Evolutionary conservation across 495 filamentous ascomycete species (phyloP).

Genomic region (Podospora comata): DNA sequence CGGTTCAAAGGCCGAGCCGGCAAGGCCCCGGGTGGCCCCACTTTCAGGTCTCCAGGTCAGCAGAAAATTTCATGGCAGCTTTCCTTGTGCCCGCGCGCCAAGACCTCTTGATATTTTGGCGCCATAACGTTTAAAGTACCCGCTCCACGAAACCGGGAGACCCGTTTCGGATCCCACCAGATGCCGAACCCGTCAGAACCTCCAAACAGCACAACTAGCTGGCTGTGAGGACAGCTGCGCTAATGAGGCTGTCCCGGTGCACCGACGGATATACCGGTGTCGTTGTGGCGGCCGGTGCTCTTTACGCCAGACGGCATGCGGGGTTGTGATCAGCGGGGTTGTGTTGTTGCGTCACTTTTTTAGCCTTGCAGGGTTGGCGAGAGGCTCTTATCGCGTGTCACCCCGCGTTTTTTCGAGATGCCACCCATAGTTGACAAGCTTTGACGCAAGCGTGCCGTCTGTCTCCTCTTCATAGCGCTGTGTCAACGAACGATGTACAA

Average conservation of each 20-base stretch:
- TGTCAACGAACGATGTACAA: neutral
- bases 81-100: slow-evolving; percentile 23
- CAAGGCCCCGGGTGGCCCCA: slow-evolving; percentile 26
- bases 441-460: slow-evolving; percentile 6
- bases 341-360: slow-evolving; percentile 18
- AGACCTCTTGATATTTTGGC: slow-evolving; percentile 11
- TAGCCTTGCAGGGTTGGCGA: slow-evolving; percentile 16
- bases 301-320: neutral
- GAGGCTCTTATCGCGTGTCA: neutral
- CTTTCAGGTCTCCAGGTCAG: slow-evolving; percentile 35
- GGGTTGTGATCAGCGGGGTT: neutral
- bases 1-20: slow-evolving; percentile 21
- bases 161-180: slow-evolving; percentile 13
- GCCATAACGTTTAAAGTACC: slow-evolving; percentile 1
- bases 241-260: neutral
- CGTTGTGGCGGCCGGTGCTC: neutral
- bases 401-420: slow-evolving; percentile 9
- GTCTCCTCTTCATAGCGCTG: slow-evolving; percentile 1
- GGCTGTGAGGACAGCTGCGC: neutral
- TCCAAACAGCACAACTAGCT: neutral
- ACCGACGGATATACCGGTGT: slow-evolving; percentile 9
- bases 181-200: slow-evolving; percentile 1
- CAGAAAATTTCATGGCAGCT: slow-evolving; percentile 19
- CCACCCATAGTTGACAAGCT: neutral
- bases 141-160: slow-evolving; percentile 4